A percentile compares a stretch with the other conserved stretches of the same genome.
These are phyloP conservation scores for Ogataea hybrid DNA, from an alignment of 1,139 yeast species.

Conservation along the genomic window DNA sequence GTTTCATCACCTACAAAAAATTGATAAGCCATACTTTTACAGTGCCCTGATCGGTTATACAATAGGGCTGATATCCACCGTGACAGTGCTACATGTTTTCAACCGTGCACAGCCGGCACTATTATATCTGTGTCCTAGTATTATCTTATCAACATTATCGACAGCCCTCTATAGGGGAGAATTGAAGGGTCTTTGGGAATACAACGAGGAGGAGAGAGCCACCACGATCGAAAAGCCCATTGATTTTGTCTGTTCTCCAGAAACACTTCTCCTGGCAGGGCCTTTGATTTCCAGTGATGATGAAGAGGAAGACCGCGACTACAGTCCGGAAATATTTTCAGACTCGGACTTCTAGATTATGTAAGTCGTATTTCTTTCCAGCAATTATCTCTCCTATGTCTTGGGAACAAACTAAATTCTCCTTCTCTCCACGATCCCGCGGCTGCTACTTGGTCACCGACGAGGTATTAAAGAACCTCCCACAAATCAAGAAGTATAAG, in stretches of 20 bases:
- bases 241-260: conserved; percentile 23
- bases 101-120: conserved; percentile 66
- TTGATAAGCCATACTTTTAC: conserved; percentile 46
- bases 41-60: conserved; percentile 45
- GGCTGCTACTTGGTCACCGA: conserved; percentile 74
- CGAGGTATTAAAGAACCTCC: conserved; percentile 54
- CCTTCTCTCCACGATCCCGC: conserved; percentile 55
- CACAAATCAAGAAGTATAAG: conserved; percentile 57
- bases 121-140: conserved; percentile 56
- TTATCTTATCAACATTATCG: conserved; percentile 36
- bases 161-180: conserved; percentile 42
- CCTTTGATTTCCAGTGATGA: conserved; percentile 21
- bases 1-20: conserved; percentile 41
- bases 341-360: conserved; percentile 30
- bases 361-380: conserved; percentile 33
- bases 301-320: conserved; percentile 26
- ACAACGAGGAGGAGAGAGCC: conserved; percentile 31
- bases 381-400: conserved; percentile 45
- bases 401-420: conserved; percentile 58
- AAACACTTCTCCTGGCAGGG: conserved; percentile 25
- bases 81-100: conserved; percentile 38
- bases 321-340: conserved; percentile 25
- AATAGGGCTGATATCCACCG: conserved; percentile 44
- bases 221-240: conserved; percentile 30
- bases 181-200: conserved; percentile 39